phyloP scores from a whole-genome alignment of 257 asterid species.

The Fraxinus quadrangulata region DNA sequence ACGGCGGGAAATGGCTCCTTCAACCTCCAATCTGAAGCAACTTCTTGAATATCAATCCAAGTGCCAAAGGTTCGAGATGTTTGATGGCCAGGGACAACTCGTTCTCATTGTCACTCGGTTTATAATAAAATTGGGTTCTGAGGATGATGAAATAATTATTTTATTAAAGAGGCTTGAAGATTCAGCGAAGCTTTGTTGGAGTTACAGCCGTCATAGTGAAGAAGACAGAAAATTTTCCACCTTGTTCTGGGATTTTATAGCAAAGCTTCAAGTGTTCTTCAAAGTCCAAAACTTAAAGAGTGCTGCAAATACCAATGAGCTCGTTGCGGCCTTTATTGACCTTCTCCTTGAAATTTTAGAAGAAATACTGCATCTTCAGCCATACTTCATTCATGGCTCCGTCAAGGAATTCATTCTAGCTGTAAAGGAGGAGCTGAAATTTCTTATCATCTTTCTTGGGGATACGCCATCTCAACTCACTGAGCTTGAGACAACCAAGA shows the following conservation, averaged over 20 bases:
- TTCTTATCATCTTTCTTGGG: slow-evolving; percentile 24
- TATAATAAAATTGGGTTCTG: background rate
- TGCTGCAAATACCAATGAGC: background rate
- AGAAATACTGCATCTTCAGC: slow-evolving; percentile 12
- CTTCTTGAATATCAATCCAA: background rate
- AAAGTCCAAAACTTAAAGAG: too few species aligned
- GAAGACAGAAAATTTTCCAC: too few species aligned
- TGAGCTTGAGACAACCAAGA: slow-evolving; percentile 7
- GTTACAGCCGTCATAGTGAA: background rate
- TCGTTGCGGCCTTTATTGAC: slow-evolving; percentile 23
- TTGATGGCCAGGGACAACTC: background rate
- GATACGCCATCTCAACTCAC: slow-evolving; percentile 22
- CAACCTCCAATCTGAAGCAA: background rate
- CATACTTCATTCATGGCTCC: background rate
- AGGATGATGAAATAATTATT: background rate
- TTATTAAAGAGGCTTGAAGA: background rate
- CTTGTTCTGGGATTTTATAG: too few species aligned
- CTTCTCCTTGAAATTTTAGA: slow-evolving; percentile 27
- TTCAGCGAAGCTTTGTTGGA: background rate
- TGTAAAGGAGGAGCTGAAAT: slow-evolving; percentile 18
- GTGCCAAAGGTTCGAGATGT: background rate
- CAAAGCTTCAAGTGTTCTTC: too few species aligned
- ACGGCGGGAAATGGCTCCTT: background rate
- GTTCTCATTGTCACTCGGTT: background rate
- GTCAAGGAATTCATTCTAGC: slow-evolving; percentile 2